These are phyloP conservation scores for Aspergillus saccharolyticus DNA, from an alignment of 495 filamentous ascomycete genomes.

Conservation along the genomic window DNA sequence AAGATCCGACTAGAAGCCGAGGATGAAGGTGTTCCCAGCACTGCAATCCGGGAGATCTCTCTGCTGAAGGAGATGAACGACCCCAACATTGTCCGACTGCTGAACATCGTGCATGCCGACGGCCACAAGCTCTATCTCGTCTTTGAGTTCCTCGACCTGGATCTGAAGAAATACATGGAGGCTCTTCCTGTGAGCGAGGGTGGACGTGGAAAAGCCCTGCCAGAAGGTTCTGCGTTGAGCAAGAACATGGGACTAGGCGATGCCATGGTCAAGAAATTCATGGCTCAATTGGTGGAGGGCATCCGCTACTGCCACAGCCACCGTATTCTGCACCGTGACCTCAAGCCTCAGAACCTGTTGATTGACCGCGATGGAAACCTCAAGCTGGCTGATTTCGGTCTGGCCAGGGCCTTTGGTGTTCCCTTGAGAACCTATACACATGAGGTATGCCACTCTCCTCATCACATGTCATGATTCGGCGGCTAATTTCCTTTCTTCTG, in stretches of 20 bases:
- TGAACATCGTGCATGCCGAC: slow-evolving; percentile 96
- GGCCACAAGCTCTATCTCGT: slow-evolving; percentile 96
- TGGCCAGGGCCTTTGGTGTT: slow-evolving; percentile 94
- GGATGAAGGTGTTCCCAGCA: slow-evolving; percentile 94
- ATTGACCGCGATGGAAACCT: slow-evolving; percentile 93
- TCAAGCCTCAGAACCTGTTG: slow-evolving; percentile 97
- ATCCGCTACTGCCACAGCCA: slow-evolving; percentile 95
- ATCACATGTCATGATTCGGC: neutral
- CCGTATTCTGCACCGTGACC: slow-evolving; percentile 86
- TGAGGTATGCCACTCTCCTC: slow-evolving; percentile 50
- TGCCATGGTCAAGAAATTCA: slow-evolving; percentile 95
- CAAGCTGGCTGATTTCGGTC: slow-evolving; percentile 95
- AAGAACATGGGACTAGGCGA: slow-evolving; percentile 76
- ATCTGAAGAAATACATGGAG: slow-evolving; percentile 99
- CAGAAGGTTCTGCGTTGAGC: slow-evolving; percentile 67
- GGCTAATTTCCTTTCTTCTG: neutral
- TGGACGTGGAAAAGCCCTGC: slow-evolving; percentile 81
- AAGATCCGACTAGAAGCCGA: slow-evolving; percentile 98
- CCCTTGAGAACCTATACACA: slow-evolving; percentile 96
- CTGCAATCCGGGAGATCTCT: slow-evolving; percentile 94
- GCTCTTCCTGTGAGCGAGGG: slow-evolving; percentile 86
- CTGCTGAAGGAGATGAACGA: slow-evolving; percentile 96
- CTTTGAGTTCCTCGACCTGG: slow-evolving; percentile 89
- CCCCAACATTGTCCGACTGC: slow-evolving; percentile 84
- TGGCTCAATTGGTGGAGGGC: slow-evolving; percentile 87